Evolutionary conservation across 1,139 yeast species (phyloP), one percentile per base, ranked within the genome.

Genomic region (Kluyveromyces marxianus): DNA sequence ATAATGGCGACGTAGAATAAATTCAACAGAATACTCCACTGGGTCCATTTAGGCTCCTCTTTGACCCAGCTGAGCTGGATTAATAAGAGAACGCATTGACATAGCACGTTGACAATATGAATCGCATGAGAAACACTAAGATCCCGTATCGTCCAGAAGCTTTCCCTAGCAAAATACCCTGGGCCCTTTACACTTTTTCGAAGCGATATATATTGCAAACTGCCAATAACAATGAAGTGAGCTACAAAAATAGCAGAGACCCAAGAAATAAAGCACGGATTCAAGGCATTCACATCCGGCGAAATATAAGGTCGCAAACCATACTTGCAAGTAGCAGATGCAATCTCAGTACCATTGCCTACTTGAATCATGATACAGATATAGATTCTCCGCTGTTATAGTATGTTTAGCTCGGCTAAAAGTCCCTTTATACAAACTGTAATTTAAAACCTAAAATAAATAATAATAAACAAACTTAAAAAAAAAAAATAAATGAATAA

Each of bases 191-290:
- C 42, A 29, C 44, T 47, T 33, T 45, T 35, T 8, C 46, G 39
- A 42, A 61, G 39, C 26, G 52, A 44, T n/a, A 50, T 7, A 25
- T 72, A 52, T 46, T 68, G 72, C 25, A 48, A 31, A 4, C 55
- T 33, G 34, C 77, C 74, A 7, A 59, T 33, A 1, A 65, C 25
- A 1, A 54, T 46, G 30, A 66, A 59, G 2, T 61, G 29, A 0
- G 52, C 24, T 0, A 71, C 51, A 6, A 60, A 46, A 1, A 43
- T 36, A 1, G 50, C 50, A 41, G 64, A 56, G 3, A 67, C 41
- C 25, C 62, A 44, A 3, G 75, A 60, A 3, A 77, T 49, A 52
- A 79, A 75, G 53, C 84, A 78, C 2, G 83, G 83, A 47, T 75
- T 77, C 52, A 81, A 63, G 0, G 83, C 80, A 56, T 77, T 79